Evolutionary conservation across 2,329 filamentous ascomycete genomes (phyloP).

Genomic region (Leptographium procerum): DNA sequence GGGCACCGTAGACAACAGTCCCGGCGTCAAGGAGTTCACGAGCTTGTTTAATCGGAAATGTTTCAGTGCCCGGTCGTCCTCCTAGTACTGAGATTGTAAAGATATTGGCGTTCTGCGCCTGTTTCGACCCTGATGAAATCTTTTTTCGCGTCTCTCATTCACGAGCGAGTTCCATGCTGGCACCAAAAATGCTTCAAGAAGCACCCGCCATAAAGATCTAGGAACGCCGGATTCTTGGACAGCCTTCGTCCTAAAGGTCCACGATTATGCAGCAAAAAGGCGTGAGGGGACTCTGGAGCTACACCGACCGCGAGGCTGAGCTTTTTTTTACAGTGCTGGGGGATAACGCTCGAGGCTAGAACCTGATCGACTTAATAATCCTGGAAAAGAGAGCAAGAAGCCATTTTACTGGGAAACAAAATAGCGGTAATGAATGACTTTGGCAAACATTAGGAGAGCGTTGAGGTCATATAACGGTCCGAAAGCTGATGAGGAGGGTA

Average conservation of each 20-base stretch:
- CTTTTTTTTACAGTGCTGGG: background rate
- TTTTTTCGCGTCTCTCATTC: background rate
- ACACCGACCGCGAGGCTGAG: background rate
- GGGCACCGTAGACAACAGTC: background rate
- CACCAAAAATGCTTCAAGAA: background rate
- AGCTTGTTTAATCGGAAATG: background rate
- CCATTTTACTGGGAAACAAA: no score
- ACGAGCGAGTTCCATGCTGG: background rate
- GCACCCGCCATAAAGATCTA: background rate
- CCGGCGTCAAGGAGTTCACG: background rate
- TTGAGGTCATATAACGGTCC: no score
- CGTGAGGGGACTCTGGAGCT: background rate
- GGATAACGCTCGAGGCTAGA: background rate
- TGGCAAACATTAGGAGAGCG: no score
- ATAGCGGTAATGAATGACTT: no score
- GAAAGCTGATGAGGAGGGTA: no score
- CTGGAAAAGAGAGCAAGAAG: background rate
- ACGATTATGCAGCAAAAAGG: background rate
- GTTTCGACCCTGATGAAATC: background rate
- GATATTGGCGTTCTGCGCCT: background rate
- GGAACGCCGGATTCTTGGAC: background rate
- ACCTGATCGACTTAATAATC: background rate
- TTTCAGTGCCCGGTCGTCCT: background rate
- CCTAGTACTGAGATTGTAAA: background rate
- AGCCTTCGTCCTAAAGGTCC: background rate